Conservation (phyloP, 257 asterid species). For the Fraxinus americana region DNA sequence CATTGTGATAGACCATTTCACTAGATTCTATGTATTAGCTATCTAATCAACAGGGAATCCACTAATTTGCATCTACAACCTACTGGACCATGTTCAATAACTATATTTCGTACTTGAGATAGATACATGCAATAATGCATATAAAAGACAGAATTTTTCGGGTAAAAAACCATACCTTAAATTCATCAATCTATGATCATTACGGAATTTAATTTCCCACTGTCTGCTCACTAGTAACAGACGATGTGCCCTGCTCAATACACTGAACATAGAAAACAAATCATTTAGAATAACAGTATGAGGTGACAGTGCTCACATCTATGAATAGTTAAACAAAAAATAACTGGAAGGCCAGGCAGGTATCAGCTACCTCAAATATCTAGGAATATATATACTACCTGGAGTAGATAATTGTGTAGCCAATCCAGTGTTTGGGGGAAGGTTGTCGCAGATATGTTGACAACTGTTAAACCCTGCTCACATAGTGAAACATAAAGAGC, state of each 20-base stretch:
- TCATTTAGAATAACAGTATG: slow-evolving; percentile 23
- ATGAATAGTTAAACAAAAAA: neutral
- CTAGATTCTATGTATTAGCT: too few relatives aligned
- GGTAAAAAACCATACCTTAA: slow-evolving; percentile 25
- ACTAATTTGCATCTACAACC: neutral
- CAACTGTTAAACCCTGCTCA: slow-evolving; percentile 80
- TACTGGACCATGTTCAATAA: neutral
- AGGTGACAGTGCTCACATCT: slow-evolving; percentile 1
- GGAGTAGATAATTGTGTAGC: slow-evolving; percentile 94
- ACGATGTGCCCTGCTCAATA: slow-evolving; percentile 72
- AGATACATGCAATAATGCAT: slow-evolving; percentile 5
- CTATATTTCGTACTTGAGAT: neutral
- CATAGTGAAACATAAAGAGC: slow-evolving; percentile 20
- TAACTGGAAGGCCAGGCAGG: slow-evolving; percentile 1
- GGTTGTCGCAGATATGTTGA: slow-evolving; percentile 87
- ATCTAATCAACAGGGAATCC: too few relatives aligned
- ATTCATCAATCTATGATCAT: slow-evolving; percentile 19
- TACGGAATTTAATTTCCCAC: slow-evolving; percentile 32
- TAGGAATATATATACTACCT: slow-evolving; percentile 52
- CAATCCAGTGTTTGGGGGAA: slow-evolving; percentile 97
- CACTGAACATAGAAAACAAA: slow-evolving; percentile 42
- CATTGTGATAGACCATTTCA: neutral
- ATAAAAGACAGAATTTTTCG: neutral
- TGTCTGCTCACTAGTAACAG: slow-evolving; percentile 36
- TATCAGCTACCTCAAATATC: slow-evolving; percentile 5